These are phyloP conservation scores for Ballota nigra DNA, from an alignment of 257 asterid genomes.

Conservation along the genomic window DNA sequence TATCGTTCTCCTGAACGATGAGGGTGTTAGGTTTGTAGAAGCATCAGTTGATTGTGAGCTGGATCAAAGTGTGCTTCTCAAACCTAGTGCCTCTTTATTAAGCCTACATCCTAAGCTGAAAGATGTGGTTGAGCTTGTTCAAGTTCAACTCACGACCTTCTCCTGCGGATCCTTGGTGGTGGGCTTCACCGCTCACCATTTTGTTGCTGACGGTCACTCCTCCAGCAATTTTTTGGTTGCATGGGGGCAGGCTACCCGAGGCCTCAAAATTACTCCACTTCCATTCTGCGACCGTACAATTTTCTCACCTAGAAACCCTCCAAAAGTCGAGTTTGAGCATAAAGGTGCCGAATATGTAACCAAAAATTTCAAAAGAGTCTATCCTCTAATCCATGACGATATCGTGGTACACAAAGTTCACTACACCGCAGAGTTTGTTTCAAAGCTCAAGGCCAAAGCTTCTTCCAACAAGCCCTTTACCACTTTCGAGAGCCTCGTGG, in stretches of 20 bases:
- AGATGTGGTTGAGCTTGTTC: slow-evolving; percentile 55
- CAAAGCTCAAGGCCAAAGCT: slow-evolving; percentile 53
- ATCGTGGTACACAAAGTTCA: slow-evolving; percentile 53
- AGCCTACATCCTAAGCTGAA: slow-evolving; percentile 57
- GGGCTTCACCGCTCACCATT: slow-evolving; percentile 74
- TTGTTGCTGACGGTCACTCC: slow-evolving; percentile 68
- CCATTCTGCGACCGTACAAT: slow-evolving; percentile 53
- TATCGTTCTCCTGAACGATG: slow-evolving; percentile 51
- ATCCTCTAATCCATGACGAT: slow-evolving; percentile 34
- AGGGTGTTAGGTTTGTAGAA: slow-evolving; percentile 66
- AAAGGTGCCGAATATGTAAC: slow-evolving; percentile 51
- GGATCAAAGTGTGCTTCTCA: slow-evolving; percentile 35
- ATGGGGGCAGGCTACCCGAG: slow-evolving; percentile 78
- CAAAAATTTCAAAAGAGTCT: slow-evolving; percentile 25
- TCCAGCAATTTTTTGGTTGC: slow-evolving; percentile 69
- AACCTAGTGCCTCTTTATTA: slow-evolving; percentile 46
- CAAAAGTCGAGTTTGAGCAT: slow-evolving; percentile 52
- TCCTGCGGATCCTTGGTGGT: slow-evolving; percentile 76
- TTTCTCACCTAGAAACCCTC: slow-evolving; percentile 55
- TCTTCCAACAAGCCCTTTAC: slow-evolving; percentile 47
- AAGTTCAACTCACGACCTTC: slow-evolving; percentile 72
- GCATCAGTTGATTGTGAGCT: slow-evolving; percentile 46
- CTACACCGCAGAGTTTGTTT: slow-evolving; percentile 48
- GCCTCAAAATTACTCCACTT: slow-evolving; percentile 33
- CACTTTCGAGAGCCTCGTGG: slow-evolving; percentile 72